Base-by-base conservation (phyloP, 1,284 basidiomycete species). In the Macrocystidia cucumis region DNA sequence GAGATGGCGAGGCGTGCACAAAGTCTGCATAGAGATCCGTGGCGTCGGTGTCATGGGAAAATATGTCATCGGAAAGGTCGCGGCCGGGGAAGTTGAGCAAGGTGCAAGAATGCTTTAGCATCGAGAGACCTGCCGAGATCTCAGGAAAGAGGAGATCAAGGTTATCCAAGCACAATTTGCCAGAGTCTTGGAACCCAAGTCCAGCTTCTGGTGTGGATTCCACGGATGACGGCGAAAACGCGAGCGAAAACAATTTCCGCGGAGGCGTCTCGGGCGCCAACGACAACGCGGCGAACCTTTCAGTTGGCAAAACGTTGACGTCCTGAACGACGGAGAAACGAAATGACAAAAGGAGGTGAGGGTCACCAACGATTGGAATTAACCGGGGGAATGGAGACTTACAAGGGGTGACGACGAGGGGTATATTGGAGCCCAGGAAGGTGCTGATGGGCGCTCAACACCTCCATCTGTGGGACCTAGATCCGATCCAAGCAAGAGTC, bases 171-270 rank as follows among this genome's bases (percentile, higher is more conserved):
- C 57, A 57, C 29, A 69, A n/a, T n/a, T n/a, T n/a, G n/a, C n/a
- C n/a, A n/a, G n/a, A n/a, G n/a, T n/a, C n/a, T n/a, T n/a, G n/a
- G n/a, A n/a, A n/a, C n/a, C n/a, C n/a, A n/a, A n/a, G n/a, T n/a
- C n/a, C n/a, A 4, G 63, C 45, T 45, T 73, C 71, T 13, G 74
- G 75, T 1, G 72, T 69, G 24, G 79, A 79, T 45, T 76, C 72
- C 29, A 72, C 40, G 6, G 75, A 77, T 3, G 72, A 75, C 14
- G 57, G 54, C 9, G 76, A 71, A 1, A 70, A 69, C 43, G 70
- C 62, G 13, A 59, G 58, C 35, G 53, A 49, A 41, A 62, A 60
- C 34, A 55, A 59, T 42, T 60, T 58, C 34, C 63, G 65, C 31
- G 58, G 55, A 22, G 71, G 72, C 14, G 71, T 71, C 43, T 64